A percentile compares a stretch with the other conserved stretches of the same genome.
Conservation (phyloP, 2,329 filamentous ascomycete species). For the Cercospora nicotianae region DNA sequence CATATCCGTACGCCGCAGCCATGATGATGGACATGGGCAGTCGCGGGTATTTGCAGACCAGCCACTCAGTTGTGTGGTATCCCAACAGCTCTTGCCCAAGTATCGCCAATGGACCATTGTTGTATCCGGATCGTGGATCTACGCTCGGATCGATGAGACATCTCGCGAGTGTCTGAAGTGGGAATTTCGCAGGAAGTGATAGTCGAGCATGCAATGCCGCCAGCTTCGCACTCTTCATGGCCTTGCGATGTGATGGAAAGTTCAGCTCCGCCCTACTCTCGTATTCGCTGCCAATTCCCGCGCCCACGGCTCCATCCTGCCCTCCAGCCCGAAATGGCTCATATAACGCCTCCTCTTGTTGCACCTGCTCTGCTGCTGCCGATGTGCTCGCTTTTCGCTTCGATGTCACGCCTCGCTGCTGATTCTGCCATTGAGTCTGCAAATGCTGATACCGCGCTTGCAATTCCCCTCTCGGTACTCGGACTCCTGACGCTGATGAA, state of each 20-base stretch:
- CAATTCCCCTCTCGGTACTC: constrained; percentile 21
- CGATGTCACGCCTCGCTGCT: constrained; percentile 13
- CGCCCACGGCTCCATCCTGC: constrained; percentile 32
- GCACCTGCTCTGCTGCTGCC: constrained; percentile 29
- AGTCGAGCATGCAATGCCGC: constrained; percentile 89
- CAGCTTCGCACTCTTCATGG: constrained; percentile 78
- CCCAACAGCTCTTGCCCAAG: constrained; percentile 80
- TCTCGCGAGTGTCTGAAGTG: constrained; percentile 80
- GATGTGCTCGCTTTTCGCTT: constrained; percentile 28
- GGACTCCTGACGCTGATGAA: constrained; percentile 21
- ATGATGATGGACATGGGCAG: constrained; percentile 86
- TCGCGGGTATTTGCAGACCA: constrained; percentile 86
- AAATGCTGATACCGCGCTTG: constrained; percentile 24
- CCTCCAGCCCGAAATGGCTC: constrained; percentile 1
- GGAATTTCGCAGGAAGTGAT: constrained; percentile 75
- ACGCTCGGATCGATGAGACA: constrained; percentile 83
- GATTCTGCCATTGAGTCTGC: constrained; percentile 25
- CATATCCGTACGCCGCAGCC: constrained; percentile 80
- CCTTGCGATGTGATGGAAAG: constrained; percentile 40
- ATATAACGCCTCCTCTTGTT: constrained; percentile 12
- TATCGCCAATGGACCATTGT: constrained; percentile 80
- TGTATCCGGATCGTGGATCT: constrained; percentile 76
- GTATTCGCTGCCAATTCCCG: constrained; percentile 27
- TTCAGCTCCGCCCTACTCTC: constrained; percentile 19
- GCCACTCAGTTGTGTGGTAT: constrained; percentile 85